phyloP scores from a whole-genome alignment of 768 basidiomycete species.

The Vararia minispora region DNA sequence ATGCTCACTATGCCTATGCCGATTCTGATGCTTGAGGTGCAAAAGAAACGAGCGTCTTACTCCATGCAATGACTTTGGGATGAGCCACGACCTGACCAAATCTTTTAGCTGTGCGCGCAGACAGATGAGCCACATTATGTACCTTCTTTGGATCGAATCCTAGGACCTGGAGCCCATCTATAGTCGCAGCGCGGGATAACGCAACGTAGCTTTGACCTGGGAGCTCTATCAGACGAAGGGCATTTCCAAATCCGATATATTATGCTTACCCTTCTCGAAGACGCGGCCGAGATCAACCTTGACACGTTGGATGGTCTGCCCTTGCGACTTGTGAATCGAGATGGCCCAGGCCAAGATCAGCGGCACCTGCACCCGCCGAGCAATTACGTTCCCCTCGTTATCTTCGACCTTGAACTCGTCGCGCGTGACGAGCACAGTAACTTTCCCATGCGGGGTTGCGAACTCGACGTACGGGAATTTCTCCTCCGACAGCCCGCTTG shows the following conservation, averaged over 20 bases:
- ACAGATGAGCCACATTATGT: not conserved
- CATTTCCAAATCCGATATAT: not conserved
- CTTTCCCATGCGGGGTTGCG: slow-evolving; percentile 29
- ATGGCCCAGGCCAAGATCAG: slow-evolving; percentile 72
- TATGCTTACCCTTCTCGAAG: slow-evolving; percentile 41
- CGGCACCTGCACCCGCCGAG: slow-evolving; percentile 41
- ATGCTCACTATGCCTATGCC: too few relatives aligned
- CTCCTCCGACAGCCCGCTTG: slow-evolving; percentile 22
- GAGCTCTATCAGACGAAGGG: too few relatives aligned
- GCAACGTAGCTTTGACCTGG: slow-evolving; percentile 40
- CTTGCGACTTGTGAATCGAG: slow-evolving; percentile 72
- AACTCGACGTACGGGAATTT: slow-evolving; percentile 37
- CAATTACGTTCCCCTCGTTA: slow-evolving; percentile 36
- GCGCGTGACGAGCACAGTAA: slow-evolving; percentile 35
- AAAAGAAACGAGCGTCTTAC: slow-evolving; percentile 24
- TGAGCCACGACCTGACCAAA: slow-evolving; percentile 29
- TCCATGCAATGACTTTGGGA: slow-evolving; percentile 33
- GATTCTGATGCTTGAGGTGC: too few relatives aligned
- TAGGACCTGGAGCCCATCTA: slow-evolving; percentile 44
- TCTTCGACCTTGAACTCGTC: slow-evolving; percentile 46
- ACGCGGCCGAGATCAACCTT: slow-evolving; percentile 54
- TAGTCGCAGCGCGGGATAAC: slow-evolving; percentile 38
- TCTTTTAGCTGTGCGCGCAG: not conserved
- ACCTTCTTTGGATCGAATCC: slow-evolving; percentile 44
- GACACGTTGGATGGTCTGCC: slow-evolving; percentile 57